A percentile compares a stretch with the other conserved stretches of the same genome.
phyloP scores from a whole-genome alignment of 169 alveolate genomes.

The Babesia gibsoni region DNA sequence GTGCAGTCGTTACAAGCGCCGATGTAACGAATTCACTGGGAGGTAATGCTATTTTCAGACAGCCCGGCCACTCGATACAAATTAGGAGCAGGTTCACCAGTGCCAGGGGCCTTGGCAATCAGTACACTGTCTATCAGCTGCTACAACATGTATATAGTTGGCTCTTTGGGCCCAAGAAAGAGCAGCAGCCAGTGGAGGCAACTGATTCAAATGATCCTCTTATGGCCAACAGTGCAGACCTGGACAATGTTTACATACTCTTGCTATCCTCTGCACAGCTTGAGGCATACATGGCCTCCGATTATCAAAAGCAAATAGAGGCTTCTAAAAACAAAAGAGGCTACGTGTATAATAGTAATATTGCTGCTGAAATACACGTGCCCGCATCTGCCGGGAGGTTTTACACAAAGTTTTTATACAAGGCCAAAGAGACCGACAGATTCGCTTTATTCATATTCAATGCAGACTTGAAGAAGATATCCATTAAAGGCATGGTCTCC shows the following conservation, averaged over 20 bases:
- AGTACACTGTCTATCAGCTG: constrained; percentile 1
- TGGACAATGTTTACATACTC: constrained; percentile 47
- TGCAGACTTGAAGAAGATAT: constrained; percentile 48
- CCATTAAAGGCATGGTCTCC: constrained; percentile 31
- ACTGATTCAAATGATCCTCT: not conserved
- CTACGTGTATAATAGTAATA: constrained; percentile 18
- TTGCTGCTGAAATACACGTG: constrained; percentile 36
- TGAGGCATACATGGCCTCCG: constrained; percentile 24
- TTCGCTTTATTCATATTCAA: constrained; percentile 38
- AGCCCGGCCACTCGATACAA: not conserved
- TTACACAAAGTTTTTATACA: not conserved
- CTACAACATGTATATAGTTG: not conserved
- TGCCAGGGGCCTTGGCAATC: not conserved
- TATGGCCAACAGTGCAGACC: not conserved
- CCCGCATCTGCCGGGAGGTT: constrained; percentile 41
- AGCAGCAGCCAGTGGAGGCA: not conserved
- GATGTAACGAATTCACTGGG: too few species aligned
- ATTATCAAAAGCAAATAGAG: constrained; percentile 9
- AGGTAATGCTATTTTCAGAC: too few species aligned
- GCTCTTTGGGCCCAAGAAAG: not conserved
- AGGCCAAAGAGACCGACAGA: constrained; percentile 33
- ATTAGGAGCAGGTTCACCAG: not conserved
- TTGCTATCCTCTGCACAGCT: constrained; percentile 31
- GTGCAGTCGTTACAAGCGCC: too few species aligned
- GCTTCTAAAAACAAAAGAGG: constrained; percentile 32